Base-by-base conservation (phyloP, 495 filamentous ascomycete species). In the Aspergillus olivimuriae region DNA sequence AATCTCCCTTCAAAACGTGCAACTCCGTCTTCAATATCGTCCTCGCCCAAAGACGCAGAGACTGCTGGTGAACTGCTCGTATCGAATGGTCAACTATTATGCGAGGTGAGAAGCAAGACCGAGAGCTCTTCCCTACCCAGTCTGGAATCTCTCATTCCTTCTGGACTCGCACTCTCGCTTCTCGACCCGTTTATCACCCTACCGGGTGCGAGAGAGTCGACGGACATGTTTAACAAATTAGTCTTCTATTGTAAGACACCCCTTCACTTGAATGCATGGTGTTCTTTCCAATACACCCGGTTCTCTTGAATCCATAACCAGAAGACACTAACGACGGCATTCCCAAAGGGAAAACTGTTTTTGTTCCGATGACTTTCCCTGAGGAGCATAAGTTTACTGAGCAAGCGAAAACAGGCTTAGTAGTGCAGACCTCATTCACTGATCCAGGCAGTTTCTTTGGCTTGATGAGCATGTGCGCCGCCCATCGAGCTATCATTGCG, bases 361-460 rank as follows among this genome's bases (percentile, higher is more conserved):
- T 63, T 39, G 49, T 67, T 31, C 63, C 63, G 2, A 63, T 63
- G 50, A 67, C 63, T 4, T 67, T 65, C 34, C 61, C 63, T 1
- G 63, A 52, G 39, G 58, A 52, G n/a, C 39, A 50, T 39, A 51
- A 52, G 37, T 42, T 41, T 17, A 35, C 50, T 16, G 30, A 52
- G 19, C 48, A 43, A 0, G 44, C 45, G n/a, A 50, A 61, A 31
- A 47, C 62, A 32, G 58, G 58, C 26, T 26, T 62, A 14, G 53
- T 61, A 55, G 55, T 57, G 34, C 46, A 55, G 43, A 54, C 55
- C 12, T 58, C 57, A 22, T 60, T 62, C 38, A 60, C 61, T 6
- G 63, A 67, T 21, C 41, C 61, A 0, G 61, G 61, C 2, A 58
- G 55, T 41, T 67, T 67, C 44, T 67, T 61, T 34, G 61, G 59